Conservation (phyloP, 2,329 filamentous ascomycete species). For the Cladosporium colombiae region DNA sequence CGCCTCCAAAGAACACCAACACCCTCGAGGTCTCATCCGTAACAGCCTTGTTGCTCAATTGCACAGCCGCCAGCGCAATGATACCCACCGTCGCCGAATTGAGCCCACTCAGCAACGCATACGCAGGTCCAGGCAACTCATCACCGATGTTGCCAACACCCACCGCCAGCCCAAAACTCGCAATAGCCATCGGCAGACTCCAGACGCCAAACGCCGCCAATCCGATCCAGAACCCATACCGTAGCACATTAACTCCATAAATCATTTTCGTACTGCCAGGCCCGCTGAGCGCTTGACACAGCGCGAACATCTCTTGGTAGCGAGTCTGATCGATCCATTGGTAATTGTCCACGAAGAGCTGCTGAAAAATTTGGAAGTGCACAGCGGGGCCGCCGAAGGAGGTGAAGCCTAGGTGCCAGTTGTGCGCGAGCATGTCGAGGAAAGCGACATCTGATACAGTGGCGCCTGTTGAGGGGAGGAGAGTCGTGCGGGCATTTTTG, state of each 20-base stretch:
- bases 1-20: slow-evolving; percentile 63
- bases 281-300: slow-evolving; percentile 67
- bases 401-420: slow-evolving; percentile 30
- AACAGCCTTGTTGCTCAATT: slow-evolving; percentile 64
- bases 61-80: slow-evolving; percentile 67
- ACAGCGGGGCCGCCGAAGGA: slow-evolving; percentile 60
- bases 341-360: slow-evolving; percentile 60
- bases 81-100: slow-evolving; percentile 73
- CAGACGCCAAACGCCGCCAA: slow-evolving; percentile 64
- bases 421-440: slow-evolving; percentile 29
- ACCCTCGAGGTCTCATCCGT: slow-evolving; percentile 64
- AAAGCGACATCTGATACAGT: background rate
- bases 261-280: slow-evolving; percentile 73
- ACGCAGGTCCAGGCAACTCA: slow-evolving; percentile 61
- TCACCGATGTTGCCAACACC: slow-evolving; percentile 63
- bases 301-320: slow-evolving; percentile 71
- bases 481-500: slow-evolving; percentile 13
- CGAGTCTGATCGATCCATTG: slow-evolving; percentile 70
- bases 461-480: slow-evolving; percentile 5
- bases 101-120: slow-evolving; percentile 69
- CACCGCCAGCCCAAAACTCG: slow-evolving; percentile 67
- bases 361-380: slow-evolving; percentile 68
- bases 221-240: slow-evolving; percentile 60
- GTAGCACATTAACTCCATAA: slow-evolving; percentile 67
- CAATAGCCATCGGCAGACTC: slow-evolving; percentile 69